Conservation (phyloP, 2,329 filamentous ascomycete species). For the Didymellaceae sp. region DNA sequence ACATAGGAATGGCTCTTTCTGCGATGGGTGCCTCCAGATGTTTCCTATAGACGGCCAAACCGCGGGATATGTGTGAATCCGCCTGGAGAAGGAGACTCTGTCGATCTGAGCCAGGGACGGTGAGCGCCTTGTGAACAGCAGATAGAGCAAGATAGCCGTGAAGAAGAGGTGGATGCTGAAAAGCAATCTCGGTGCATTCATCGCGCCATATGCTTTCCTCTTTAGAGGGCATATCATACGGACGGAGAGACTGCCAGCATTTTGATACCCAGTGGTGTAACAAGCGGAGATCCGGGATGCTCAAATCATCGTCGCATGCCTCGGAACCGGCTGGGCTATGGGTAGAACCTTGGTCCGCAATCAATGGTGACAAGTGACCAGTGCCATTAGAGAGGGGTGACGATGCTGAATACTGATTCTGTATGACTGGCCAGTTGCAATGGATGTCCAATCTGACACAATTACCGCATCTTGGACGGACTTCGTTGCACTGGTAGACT, state of each 20-base stretch:
- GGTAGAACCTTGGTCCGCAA: not conserved
- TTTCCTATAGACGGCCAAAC: conserved; percentile 32
- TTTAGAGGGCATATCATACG: conserved; percentile 14
- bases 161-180: conserved; percentile 39
- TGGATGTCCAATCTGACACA: conserved; percentile 40
- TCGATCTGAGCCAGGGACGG: conserved; percentile 27
- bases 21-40: conserved; percentile 29
- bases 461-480: conserved; percentile 38
- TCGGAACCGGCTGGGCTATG: conserved; percentile 1
- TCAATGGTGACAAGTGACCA: conserved; percentile 9
- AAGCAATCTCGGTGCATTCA: conserved; percentile 31
- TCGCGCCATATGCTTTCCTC: conserved; percentile 26
- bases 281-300: conserved; percentile 36
- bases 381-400: conserved; percentile 26
- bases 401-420: conserved; percentile 25
- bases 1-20: conserved; percentile 38
- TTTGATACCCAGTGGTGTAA: conserved; percentile 39
- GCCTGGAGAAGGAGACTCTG: conserved; percentile 35
- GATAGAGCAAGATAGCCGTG: conserved; percentile 40
- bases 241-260: conserved; percentile 29
- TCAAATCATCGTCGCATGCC: conserved; percentile 24
- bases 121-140: conserved; percentile 36
- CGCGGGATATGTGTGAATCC: conserved; percentile 36
- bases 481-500: conserved; percentile 39
- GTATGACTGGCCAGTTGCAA: conserved; percentile 35